Conservation (phyloP, 1,284 basidiomycete genomes). For the Rhodofomes roseus region DNA sequence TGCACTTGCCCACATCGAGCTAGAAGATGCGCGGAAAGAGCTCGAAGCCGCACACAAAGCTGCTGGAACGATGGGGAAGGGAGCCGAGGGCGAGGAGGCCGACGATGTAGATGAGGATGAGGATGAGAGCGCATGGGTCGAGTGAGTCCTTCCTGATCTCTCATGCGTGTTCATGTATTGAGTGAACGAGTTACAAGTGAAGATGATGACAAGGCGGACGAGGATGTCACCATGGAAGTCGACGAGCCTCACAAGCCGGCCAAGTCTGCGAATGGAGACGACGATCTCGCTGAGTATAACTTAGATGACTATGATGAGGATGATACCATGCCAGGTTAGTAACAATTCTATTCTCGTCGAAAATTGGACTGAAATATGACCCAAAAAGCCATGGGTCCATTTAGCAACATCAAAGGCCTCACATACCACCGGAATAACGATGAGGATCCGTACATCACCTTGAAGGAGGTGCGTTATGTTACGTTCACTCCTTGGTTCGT, state of each 20-base stretch:
- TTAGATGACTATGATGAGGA: constrained; percentile 95
- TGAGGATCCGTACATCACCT: constrained; percentile 96
- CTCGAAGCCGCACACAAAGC: constrained; percentile 80
- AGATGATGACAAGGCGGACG: constrained; percentile 52
- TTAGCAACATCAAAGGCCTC: constrained; percentile 95
- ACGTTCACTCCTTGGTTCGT: too few species aligned
- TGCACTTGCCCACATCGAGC: constrained; percentile 81
- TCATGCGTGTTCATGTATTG: constrained; percentile 14
- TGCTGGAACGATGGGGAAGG: constrained; percentile 69
- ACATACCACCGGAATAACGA: constrained; percentile 90
- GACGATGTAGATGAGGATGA: constrained; percentile 42
- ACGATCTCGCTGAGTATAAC: constrained; percentile 90
- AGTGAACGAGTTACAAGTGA: constrained; percentile 30
- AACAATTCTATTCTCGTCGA: neutral
- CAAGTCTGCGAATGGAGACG: constrained; percentile 40
- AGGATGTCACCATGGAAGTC: constrained; percentile 45
- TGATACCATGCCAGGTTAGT: constrained; percentile 55
- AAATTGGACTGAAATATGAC: constrained; percentile 5
- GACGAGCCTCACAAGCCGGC: constrained; percentile 15
- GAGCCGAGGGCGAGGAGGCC: constrained; percentile 58
- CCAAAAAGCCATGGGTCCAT: constrained; percentile 74
- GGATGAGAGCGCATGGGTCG: constrained; percentile 67
- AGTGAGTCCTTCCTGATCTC: constrained; percentile 55
- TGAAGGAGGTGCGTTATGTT: constrained; percentile 73
- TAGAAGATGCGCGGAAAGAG: constrained; percentile 85